Evolutionary conservation across 2,329 filamentous ascomycete species (phyloP), one percentile per base, ranked within the genome.

Genomic region (Diplodia intermedia): DNA sequence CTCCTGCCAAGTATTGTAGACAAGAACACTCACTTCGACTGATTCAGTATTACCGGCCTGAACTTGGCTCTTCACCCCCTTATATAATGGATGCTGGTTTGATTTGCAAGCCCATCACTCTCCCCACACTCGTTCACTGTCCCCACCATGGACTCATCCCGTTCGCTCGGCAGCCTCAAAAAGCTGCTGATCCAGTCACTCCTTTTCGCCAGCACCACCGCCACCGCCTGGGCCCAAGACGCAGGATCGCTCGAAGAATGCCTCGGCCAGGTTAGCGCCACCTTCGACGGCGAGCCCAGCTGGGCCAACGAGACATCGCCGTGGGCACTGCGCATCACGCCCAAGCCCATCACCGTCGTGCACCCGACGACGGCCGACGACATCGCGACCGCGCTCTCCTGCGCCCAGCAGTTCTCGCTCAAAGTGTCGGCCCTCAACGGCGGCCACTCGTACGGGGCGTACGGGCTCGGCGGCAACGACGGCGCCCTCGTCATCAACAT

Each of bases 401-500:
- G 71, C 38, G 71, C 69, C 1, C 54, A 71, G 18, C 52, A 71
- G 12, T 65, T 65, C 29, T 65, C 65, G 3, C 38, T 68, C 50
- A 71, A 71, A 40, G 71, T 71, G 0, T 52, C 71, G 0, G 55
- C 69, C 1, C 49, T 71, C 4, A 71, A 71, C 26, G 70, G 71
- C 14, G 70, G 70, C 7, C 71, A 72, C 23, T 72, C 71, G 1
- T 72, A 70, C 6, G 70, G 68, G 26, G 71, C 70, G 0, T 72
- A 71, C 18, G 71, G 70, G 20, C 67, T 71, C 2, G 71, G 71
- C 20, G 55, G 55, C 36, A 70, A 70, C 1, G 63, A 68, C 2
- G 69, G 68, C n/a, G 69, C 65, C 12, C 69, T 72, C 2, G 69
- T 71, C 50, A 69, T 72, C 54, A 68, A 71, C 56, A 69, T 72